Conservation (phyloP, 2,329 filamentous ascomycete species). For the Chaetoscypha palmicola region DNA sequence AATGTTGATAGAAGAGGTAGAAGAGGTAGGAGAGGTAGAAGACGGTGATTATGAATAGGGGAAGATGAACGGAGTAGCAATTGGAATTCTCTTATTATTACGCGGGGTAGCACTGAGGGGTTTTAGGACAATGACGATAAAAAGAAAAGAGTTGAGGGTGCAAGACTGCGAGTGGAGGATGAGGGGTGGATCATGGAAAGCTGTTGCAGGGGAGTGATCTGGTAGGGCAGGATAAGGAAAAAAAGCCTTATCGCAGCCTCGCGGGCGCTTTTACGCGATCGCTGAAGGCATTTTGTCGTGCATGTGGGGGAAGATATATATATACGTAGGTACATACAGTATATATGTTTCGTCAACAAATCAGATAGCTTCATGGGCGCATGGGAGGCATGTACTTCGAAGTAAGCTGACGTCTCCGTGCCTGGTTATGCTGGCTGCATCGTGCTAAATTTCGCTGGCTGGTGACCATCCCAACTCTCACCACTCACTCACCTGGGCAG, state of each 20-base stretch:
- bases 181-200: not conserved
- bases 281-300: not conserved
- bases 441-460: no score
- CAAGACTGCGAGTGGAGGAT: no score
- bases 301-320: not conserved
- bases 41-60: not conserved
- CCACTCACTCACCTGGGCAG: no score
- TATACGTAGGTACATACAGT: not conserved
- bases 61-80: slow-evolving; percentile 1
- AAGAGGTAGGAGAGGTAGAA: slow-evolving; percentile 1
- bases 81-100: slow-evolving; percentile 4
- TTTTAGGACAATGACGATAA: slow-evolving; percentile 10
- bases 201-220: no score
- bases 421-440: no score
- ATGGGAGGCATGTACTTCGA: no score
- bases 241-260: slow-evolving; percentile 1
- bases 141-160: slow-evolving; percentile 8
- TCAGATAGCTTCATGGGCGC: no score
- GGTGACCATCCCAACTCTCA: no score
- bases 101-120: slow-evolving; percentile 3
- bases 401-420: no score
- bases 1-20: slow-evolving; percentile 2
- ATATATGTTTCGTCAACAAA: not conserved
- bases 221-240: no score
- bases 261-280: not conserved